phyloP scores from a whole-genome alignment of 1,284 basidiomycete species.

The Mycosarcoma mackinlayi region DNA sequence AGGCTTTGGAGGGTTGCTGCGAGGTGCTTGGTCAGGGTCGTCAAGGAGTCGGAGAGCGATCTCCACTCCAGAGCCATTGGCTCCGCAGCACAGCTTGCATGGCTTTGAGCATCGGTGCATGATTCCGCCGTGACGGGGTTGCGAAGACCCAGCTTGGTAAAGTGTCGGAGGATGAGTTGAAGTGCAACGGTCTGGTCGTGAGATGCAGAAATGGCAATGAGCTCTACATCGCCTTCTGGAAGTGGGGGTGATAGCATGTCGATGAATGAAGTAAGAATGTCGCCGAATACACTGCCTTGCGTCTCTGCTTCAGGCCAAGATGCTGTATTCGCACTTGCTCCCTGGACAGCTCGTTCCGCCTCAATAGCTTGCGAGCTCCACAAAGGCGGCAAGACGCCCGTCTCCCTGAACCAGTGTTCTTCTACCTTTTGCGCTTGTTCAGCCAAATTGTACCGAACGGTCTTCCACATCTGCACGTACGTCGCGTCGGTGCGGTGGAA shows the following conservation, averaged over 20 bases:
- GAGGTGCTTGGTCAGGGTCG: constrained; percentile 5
- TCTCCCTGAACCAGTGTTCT: constrained; percentile 45
- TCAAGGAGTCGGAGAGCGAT: constrained; percentile 8
- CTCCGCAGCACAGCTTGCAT: constrained; percentile 15
- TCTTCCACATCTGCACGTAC: constrained; percentile 34
- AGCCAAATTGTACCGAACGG: constrained; percentile 13
- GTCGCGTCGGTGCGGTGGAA: constrained; percentile 22
- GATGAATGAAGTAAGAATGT: constrained; percentile 29
- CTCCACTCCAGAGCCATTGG: not conserved
- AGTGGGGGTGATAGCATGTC: constrained; percentile 19
- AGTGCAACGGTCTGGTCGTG: constrained; percentile 19
- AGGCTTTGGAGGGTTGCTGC: not conserved
- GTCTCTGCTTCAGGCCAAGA: not conserved
- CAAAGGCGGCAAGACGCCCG: constrained; percentile 29
- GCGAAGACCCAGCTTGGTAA: constrained; percentile 21
- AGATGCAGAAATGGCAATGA: not conserved
- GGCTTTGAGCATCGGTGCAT: constrained; percentile 5
- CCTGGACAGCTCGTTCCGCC: not conserved
- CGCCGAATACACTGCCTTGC: constrained; percentile 1
- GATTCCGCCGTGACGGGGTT: constrained; percentile 1
- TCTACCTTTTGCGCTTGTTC: constrained; percentile 42
- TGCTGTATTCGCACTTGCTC: not conserved
- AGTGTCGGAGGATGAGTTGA: constrained; percentile 31
- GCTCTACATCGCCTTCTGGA: not conserved
- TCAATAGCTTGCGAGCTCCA: constrained; percentile 13